phyloP scores from a whole-genome alignment of 352 stramenopile species.

The Globisporangium radiosum region DNA sequence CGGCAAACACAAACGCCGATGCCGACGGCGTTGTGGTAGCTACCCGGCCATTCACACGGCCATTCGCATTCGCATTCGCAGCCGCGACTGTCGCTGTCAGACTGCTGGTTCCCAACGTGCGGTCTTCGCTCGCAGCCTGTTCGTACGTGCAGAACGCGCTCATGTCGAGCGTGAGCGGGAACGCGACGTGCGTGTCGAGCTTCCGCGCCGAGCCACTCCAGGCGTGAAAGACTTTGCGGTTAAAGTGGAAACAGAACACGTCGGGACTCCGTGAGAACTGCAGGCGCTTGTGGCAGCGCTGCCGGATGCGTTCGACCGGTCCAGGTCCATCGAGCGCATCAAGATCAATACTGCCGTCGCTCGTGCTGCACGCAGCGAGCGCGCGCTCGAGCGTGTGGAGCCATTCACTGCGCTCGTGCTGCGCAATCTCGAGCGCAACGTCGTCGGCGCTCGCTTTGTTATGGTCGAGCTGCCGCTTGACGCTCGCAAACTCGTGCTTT shows the following conservation, averaged over 20 bases:
- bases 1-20: constrained; percentile 8
- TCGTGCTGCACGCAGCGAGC: constrained; percentile 20
- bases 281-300: constrained; percentile 54
- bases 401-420: constrained; percentile 61
- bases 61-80: background rate
- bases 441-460: constrained; percentile 16
- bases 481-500: constrained; percentile 20
- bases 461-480: constrained; percentile 8
- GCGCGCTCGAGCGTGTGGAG: constrained; percentile 49
- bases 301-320: constrained; percentile 28
- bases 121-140: constrained; percentile 23
- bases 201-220: constrained; percentile 62
- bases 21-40: constrained; percentile 3
- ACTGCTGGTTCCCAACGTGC: background rate
- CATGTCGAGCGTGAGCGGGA: constrained; percentile 79
- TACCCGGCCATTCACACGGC: no score
- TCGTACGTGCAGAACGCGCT: constrained; percentile 65
- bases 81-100: background rate
- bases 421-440: constrained; percentile 42
- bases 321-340: constrained; percentile 28
- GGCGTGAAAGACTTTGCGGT: constrained; percentile 77
- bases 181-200: constrained; percentile 71
- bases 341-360: background rate
- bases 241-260: constrained; percentile 86
- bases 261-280: constrained; percentile 77